Evolutionary conservation across 352 stramenopile genomes (phyloP).

Genomic region (Phytopythium oedochilum): DNA sequence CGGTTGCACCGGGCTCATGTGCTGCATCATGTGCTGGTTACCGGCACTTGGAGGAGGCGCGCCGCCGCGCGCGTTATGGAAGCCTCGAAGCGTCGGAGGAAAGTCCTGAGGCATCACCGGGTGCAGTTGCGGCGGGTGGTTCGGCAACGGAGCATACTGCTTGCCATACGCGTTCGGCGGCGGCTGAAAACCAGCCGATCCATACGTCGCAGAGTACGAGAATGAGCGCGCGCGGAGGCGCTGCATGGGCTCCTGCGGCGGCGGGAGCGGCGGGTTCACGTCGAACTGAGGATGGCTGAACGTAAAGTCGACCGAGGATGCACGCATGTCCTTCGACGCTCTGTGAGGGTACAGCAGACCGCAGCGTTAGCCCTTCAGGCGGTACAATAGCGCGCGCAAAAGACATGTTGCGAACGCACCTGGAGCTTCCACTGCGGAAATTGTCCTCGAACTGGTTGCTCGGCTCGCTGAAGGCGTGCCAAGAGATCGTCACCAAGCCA

Average conservation of each 20-base stretch:
- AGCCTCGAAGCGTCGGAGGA: slow-evolving; percentile 49
- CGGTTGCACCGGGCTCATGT: slow-evolving; percentile 20
- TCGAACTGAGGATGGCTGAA: slow-evolving; percentile 33
- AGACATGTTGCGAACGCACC: neutral
- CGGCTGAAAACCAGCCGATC: slow-evolving; percentile 39
- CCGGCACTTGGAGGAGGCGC: slow-evolving; percentile 22
- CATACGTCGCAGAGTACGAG: slow-evolving; percentile 65
- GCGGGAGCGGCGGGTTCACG: slow-evolving; percentile 63
- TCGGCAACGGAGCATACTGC: slow-evolving; percentile 28
- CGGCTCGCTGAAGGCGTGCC: slow-evolving; percentile 14
- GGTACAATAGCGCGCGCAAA: too few relatives aligned
- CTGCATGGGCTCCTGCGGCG: slow-evolving; percentile 55
- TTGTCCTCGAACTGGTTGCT: slow-evolving; percentile 32
- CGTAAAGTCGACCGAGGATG: slow-evolving; percentile 77
- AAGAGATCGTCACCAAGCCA: neutral
- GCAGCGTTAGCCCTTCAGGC: neutral
- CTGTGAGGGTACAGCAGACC: slow-evolving; percentile 9
- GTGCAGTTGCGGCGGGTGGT: slow-evolving; percentile 43
- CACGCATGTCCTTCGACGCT: slow-evolving; percentile 61
- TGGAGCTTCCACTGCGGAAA: slow-evolving; percentile 20
- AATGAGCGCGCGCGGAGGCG: slow-evolving; percentile 72
- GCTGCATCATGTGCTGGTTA: slow-evolving; percentile 11
- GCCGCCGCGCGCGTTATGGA: slow-evolving; percentile 30
- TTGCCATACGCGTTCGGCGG: slow-evolving; percentile 29
- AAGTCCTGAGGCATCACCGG: slow-evolving; percentile 43